phyloP scores from a whole-genome alignment of 2,329 filamentous ascomycete species.

The Epichloe uncinata region DNA sequence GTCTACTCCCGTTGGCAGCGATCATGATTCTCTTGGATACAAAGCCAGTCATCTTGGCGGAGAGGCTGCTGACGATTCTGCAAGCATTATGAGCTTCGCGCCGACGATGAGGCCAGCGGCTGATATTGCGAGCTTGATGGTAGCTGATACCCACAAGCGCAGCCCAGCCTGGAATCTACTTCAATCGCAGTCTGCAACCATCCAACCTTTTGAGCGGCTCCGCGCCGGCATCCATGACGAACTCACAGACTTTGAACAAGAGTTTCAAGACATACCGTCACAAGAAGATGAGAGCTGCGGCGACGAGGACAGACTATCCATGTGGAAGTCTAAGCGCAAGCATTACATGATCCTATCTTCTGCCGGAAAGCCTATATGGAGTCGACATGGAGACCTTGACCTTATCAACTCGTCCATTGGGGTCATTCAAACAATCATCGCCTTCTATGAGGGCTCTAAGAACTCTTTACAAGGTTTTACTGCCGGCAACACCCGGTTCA shows the following conservation, averaged over 20 bases:
- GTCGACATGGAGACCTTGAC: constrained; percentile 78
- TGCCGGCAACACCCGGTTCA: constrained; percentile 75
- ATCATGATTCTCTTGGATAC: constrained; percentile 24
- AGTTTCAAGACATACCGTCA: constrained; percentile 65
- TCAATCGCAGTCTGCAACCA: constrained; percentile 44
- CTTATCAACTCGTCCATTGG: constrained; percentile 91
- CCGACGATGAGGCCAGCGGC: constrained; percentile 49
- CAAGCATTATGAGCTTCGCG: constrained; percentile 53
- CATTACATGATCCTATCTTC: constrained; percentile 95
- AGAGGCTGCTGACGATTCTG: constrained; percentile 44
- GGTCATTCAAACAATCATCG: constrained; percentile 93
- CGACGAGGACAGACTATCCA: constrained; percentile 47
- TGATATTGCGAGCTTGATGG: constrained; percentile 72
- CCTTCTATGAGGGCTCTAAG: constrained; percentile 75
- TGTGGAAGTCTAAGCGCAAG: constrained; percentile 89
- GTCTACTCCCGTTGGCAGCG: constrained; percentile 26
- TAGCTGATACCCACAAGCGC: constrained; percentile 52
- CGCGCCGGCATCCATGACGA: constrained; percentile 33
- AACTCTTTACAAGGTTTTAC: constrained; percentile 74
- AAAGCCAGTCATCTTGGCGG: constrained; percentile 20
- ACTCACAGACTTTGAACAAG: constrained; percentile 55
- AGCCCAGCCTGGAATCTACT: constrained; percentile 58
- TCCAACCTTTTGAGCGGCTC: constrained; percentile 46
- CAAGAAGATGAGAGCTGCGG: constrained; percentile 26
- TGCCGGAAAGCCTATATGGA: constrained; percentile 95